Evolutionary conservation across 2,329 filamentous ascomycete genomes (phyloP), one percentile per base, ranked within the genome.

Genomic region (Pseudomassariella vexata): DNA sequence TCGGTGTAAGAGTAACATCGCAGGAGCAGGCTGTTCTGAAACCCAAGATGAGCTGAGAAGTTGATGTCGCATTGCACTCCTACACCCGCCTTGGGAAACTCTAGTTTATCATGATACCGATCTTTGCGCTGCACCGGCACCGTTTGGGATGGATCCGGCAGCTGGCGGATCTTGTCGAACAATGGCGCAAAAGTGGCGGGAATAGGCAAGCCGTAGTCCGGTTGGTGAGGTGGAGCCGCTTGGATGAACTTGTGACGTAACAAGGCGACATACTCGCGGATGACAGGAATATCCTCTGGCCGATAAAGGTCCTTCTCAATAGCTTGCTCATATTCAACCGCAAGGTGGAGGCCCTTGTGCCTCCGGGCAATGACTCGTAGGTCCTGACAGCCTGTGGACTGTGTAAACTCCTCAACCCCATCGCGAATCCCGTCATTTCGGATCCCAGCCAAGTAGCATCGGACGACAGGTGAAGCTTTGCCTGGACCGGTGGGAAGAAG

Each of bases 41-140:
- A 66, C 2, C 82, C 87, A 3, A 95, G 73, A 26, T 85, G 78
- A 12, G 88, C 88, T 2, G 83, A 83, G 53, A 95, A 95, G 56
- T 94, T 94, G 66, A 95, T 86, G 52, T 95, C 87, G 53, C 85
- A 92, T 52, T 89, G 85, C 10, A 90, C 84, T n/a, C 87, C 87
- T 18, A 82, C 74, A 4, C 80, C 81, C 7, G 66, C 65, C 49
- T 85, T 85, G 5, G 85, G 84, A 36, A 90, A 90, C 53, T 92
- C 86, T 3, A 94, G 71, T 16, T 65, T 65, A 46, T 80, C 72
- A 37, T 60, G 63, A 50, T 73, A 74, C 19, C 62, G 65, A 42
- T 78, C 68, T 36, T 64, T 65, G 5, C 70, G 63, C 39, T 72
- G 68, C 48, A 71, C 68, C 6, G 66, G 62, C 3, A 60, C 45